Conservation (phyloP, 345 rosid species). For the Gossypioides kirkii region DNA sequence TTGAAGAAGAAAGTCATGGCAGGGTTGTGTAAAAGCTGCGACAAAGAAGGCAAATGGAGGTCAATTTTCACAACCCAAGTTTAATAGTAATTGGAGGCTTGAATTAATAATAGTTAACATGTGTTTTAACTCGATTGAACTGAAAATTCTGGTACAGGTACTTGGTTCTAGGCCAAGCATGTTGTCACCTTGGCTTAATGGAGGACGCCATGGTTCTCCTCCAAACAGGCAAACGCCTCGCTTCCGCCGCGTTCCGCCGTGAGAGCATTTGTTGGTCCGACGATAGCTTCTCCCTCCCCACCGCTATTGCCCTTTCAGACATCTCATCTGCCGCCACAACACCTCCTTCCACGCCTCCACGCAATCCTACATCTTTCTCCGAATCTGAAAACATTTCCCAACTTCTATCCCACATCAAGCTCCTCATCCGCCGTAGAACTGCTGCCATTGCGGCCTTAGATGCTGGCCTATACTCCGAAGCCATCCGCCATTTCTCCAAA, state of each 20-base stretch:
- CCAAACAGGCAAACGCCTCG: constrained; percentile 88
- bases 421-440: constrained; percentile 77
- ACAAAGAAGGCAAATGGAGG: constrained; percentile 93
- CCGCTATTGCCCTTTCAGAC: constrained; percentile 18
- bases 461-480: constrained; percentile 72
- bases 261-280: constrained; percentile 82
- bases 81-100: too few species aligned
- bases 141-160: constrained; percentile 38
- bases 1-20: constrained; percentile 86
- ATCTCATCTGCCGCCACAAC: constrained; percentile 24
- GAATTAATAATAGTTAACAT: not conserved
- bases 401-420: constrained; percentile 72
- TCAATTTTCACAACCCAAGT: constrained; percentile 15
- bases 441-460: constrained; percentile 87
- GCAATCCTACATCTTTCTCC: constrained; percentile 5
- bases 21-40: constrained; percentile 64
- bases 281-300: constrained; percentile 67
- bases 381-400: constrained; percentile 62
- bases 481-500: constrained; percentile 89
- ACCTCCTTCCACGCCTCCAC: constrained; percentile 57
- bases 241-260: constrained; percentile 88
- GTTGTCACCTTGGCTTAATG: constrained; percentile 85
- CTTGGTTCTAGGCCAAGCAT: constrained; percentile 80
- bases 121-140: not conserved
- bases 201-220: constrained; percentile 96